phyloP scores from a whole-genome alignment of 2,329 filamentous ascomycete genomes.

The Trichoderma sp. region DNA sequence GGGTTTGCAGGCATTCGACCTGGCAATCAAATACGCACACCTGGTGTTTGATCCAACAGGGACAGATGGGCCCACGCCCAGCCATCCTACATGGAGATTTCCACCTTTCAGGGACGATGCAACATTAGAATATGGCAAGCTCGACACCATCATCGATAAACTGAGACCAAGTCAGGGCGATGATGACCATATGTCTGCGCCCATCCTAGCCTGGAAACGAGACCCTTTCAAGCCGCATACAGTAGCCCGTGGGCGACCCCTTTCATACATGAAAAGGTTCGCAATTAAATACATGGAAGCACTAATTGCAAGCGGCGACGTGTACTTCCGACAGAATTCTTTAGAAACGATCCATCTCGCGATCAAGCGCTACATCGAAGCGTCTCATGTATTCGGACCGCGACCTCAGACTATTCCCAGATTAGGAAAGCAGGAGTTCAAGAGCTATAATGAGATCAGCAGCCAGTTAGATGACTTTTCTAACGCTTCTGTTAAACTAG shows the following conservation, averaged over 20 bases:
- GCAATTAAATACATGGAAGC: neutral
- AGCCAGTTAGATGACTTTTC: neutral
- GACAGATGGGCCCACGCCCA: neutral
- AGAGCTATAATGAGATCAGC: neutral
- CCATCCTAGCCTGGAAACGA: neutral
- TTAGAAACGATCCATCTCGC: constrained; percentile 17
- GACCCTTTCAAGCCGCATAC: neutral
- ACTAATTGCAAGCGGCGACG: constrained; percentile 19
- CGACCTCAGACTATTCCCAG: neutral
- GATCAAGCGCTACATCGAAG: constrained; percentile 20
- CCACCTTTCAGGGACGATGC: constrained; percentile 6
- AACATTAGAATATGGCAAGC: neutral
- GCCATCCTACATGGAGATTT: neutral
- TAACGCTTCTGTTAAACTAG: neutral
- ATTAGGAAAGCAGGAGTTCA: constrained; percentile 1
- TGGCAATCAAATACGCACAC: neutral
- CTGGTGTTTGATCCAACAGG: constrained; percentile 8
- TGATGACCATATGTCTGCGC: neutral
- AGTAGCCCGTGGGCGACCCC: neutral
- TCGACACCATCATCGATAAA: neutral
- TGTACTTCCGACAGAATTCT: constrained; percentile 14
- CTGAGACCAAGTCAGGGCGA: neutral
- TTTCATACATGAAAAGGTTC: neutral
- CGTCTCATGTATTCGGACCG: constrained; percentile 17
- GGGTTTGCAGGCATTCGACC: neutral